These are phyloP conservation scores for Trichoderma sp. DNA, from an alignment of 2,329 filamentous ascomycete genomes.

Conservation along the genomic window DNA sequence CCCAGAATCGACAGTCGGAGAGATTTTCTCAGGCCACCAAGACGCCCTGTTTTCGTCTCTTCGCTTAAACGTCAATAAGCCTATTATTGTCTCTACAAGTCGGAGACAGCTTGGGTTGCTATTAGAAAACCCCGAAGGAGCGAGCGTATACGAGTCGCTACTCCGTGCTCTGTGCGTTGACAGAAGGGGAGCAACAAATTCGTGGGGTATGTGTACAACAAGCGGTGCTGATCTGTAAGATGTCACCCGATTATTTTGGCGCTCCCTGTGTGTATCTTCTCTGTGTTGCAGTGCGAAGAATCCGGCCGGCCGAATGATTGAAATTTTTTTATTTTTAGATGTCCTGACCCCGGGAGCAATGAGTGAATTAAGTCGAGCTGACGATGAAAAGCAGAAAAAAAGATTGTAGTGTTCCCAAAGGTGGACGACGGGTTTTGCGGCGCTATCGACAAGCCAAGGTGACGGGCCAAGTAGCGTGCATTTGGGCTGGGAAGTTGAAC, in stretches of 20 bases:
- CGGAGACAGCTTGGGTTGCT: background rate
- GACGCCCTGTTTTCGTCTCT: background rate
- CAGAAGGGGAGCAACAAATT: background rate
- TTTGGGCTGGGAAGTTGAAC: conserved; percentile 16
- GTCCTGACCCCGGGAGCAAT: conserved; percentile 2
- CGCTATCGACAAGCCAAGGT: conserved; percentile 25
- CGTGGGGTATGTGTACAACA: conserved; percentile 21
- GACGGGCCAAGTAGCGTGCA: conserved; percentile 22
- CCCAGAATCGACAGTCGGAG: conserved; percentile 18
- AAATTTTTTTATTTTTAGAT: conserved; percentile 11
- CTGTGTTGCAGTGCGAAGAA: conserved; percentile 6
- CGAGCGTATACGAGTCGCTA: background rate
- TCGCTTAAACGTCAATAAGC: background rate
- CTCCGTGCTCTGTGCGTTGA: background rate
- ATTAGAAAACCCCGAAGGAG: background rate
- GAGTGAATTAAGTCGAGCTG: conserved; percentile 17
- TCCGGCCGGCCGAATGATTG: conserved; percentile 22
- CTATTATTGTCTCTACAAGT: background rate
- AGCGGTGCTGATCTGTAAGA: conserved; percentile 20
- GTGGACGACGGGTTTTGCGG: conserved; percentile 13
- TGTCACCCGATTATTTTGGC: conserved; percentile 13
- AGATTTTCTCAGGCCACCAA: background rate
- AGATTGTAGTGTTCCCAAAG: conserved; percentile 6
- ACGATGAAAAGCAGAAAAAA: conserved; percentile 15
- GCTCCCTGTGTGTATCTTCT: conserved; percentile 11